Evolutionary conservation across 2,329 filamentous ascomycete genomes (phyloP).

Genomic region (Elsinoe arachidis): DNA sequence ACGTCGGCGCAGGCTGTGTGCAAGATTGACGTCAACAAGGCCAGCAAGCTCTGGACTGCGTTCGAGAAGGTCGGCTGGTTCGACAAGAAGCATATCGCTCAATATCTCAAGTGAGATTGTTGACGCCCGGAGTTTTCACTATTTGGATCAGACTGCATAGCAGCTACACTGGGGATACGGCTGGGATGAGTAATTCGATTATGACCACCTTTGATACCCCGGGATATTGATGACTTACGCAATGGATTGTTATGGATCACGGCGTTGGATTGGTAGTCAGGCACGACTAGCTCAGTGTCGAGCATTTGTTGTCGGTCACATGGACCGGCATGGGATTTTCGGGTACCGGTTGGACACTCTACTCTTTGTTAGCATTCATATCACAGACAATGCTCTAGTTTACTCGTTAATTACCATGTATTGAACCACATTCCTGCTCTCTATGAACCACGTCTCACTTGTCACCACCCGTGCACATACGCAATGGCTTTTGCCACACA

Average conservation of each 20-base stretch:
- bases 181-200: constrained; percentile 13
- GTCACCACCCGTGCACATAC: too few relatives aligned
- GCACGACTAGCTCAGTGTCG: not conserved
- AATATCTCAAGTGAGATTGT: constrained; percentile 11
- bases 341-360: not conserved
- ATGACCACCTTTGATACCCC: constrained; percentile 12
- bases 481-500: too few relatives aligned
- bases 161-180: not conserved
- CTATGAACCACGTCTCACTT: too few relatives aligned
- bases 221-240: not conserved
- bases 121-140: not conserved
- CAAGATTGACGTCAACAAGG: constrained; percentile 97
- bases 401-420: too few relatives aligned
- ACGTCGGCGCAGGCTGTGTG: constrained; percentile 94
- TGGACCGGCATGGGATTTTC: not conserved
- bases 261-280: not conserved
- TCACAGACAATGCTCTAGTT: too few relatives aligned
- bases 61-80: constrained; percentile 86
- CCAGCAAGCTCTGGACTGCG: constrained; percentile 81
- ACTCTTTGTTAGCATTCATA: too few relatives aligned
- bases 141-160: not conserved
- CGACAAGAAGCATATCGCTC: constrained; percentile 31
- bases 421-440: too few relatives aligned
- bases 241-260: not conserved
- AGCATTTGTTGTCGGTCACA: not conserved